Evolutionary conservation across 78 protist species (phyloP).

Genomic region (Tieghemostelium lacteum): DNA sequence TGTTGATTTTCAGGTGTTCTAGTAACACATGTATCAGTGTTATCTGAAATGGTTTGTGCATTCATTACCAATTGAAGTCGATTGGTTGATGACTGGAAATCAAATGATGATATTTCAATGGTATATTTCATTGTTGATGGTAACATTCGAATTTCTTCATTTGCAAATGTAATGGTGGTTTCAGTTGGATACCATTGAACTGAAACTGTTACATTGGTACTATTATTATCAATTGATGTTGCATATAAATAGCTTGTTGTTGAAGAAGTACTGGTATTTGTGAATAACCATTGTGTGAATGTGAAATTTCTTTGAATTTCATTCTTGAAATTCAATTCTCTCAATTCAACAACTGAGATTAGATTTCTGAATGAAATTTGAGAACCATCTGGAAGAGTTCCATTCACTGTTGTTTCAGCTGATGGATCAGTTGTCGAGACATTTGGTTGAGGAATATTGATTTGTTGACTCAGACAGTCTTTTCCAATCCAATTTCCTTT

Average conservation of each 20-base stretch:
- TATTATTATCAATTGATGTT: background rate
- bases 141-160: background rate
- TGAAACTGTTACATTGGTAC: background rate
- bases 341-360: background rate
- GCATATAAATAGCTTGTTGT: background rate
- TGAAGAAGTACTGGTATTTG: background rate
- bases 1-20: background rate
- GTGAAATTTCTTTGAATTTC: background rate
- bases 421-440: background rate
- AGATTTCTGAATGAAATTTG: background rate
- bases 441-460: background rate
- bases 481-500: background rate
- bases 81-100: background rate
- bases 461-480: background rate
- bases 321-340: constrained; percentile 5
- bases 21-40: background rate
- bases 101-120: constrained; percentile 3
- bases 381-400: background rate
- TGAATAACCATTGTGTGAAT: background rate
- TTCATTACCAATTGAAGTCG: constrained; percentile 5
- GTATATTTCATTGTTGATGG: constrained; percentile 19
- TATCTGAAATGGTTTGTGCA: background rate
- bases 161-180: constrained; percentile 5
- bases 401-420: background rate
- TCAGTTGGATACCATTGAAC: background rate